Evolutionary conservation across 441 rosid genomes (phyloP).

Genomic region (Pelargonium australe): DNA sequence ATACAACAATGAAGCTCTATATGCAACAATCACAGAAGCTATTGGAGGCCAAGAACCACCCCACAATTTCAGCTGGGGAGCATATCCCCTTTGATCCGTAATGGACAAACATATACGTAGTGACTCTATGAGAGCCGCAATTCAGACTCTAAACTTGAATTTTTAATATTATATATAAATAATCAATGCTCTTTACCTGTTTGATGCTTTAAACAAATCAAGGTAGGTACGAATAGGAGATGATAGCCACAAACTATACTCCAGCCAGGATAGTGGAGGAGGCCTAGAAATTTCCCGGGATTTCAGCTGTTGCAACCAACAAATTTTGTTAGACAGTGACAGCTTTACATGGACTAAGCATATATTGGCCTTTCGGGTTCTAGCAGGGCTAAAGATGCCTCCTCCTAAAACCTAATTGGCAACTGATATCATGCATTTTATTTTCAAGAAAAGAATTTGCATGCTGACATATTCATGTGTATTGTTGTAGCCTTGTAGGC

Average conservation of each 20-base stretch:
- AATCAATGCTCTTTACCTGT: neutral
- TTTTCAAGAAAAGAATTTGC: no score
- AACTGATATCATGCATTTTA: no score
- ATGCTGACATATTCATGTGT: neutral
- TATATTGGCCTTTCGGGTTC: neutral
- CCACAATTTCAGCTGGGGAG: neutral
- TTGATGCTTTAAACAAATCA: neutral
- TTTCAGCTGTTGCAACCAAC: conserved; percentile 7
- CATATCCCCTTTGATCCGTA: conserved; percentile 1
- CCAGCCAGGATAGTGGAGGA: neutral
- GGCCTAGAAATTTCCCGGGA: conserved; percentile 8
- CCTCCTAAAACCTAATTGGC: no score
- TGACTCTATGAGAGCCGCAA: neutral
- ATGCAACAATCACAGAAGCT: neutral
- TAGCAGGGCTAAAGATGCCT: conserved; percentile 4
- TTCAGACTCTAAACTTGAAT: neutral
- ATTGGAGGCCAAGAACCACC: neutral
- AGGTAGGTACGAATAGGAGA: neutral
- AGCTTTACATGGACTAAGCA: neutral
- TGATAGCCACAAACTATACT: neutral
- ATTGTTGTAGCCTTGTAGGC: neutral
- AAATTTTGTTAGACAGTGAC: neutral
- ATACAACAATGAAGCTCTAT: no score
- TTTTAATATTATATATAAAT: neutral
- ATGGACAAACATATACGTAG: neutral